A percentile compares a stretch with the other conserved stretches of the same genome.
phyloP scores from a whole-genome alignment of 2,329 filamentous ascomycete genomes.

The Volutella citrinella region DNA sequence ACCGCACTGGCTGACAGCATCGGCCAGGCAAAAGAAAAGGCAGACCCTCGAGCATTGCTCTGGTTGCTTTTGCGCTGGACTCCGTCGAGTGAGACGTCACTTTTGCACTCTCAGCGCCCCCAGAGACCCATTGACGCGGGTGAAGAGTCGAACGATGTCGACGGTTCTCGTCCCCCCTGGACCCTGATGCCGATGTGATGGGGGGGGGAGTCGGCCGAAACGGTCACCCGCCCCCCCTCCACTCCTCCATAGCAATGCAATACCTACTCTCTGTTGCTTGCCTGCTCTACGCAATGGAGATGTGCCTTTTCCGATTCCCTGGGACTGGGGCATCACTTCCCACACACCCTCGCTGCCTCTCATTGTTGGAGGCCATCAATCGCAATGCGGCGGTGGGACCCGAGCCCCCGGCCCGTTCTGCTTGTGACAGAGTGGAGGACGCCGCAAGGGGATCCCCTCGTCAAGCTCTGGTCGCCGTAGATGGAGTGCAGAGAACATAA shows the following conservation, averaged over 20 bases:
- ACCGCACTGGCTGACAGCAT: too few relatives aligned
- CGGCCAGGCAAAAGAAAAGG: too few relatives aligned
- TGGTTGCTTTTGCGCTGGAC: background rate
- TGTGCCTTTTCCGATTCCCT: conserved; percentile 3
- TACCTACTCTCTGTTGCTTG: too few relatives aligned
- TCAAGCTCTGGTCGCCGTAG: too few relatives aligned
- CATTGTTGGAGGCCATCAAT: conserved; percentile 9
- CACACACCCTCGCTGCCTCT: background rate
- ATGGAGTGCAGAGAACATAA: conserved; percentile 15
- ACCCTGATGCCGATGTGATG: too few relatives aligned
- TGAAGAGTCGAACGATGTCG: conserved; percentile 19
- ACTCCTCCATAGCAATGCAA: too few relatives aligned
- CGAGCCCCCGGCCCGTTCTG: conserved; percentile 2
- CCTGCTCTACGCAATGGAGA: too few relatives aligned
- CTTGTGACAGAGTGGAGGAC: conserved; percentile 6
- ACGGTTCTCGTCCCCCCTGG: too few relatives aligned
- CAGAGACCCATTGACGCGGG: conserved; percentile 2
- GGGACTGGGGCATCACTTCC: conserved; percentile 2
- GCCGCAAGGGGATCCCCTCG: too few relatives aligned
- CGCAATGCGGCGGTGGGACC: conserved; percentile 8
- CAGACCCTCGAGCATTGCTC: conserved; percentile 5
- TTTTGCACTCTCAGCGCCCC: conserved; percentile 11
- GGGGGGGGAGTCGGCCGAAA: conserved; percentile 7
- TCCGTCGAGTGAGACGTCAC: conserved; percentile 18
- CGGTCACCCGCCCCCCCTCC: conserved; percentile 8